Evolutionary conservation across 2,329 filamentous ascomycete species (phyloP).

Genomic region (Cylindrodendrum hubeiense): DNA sequence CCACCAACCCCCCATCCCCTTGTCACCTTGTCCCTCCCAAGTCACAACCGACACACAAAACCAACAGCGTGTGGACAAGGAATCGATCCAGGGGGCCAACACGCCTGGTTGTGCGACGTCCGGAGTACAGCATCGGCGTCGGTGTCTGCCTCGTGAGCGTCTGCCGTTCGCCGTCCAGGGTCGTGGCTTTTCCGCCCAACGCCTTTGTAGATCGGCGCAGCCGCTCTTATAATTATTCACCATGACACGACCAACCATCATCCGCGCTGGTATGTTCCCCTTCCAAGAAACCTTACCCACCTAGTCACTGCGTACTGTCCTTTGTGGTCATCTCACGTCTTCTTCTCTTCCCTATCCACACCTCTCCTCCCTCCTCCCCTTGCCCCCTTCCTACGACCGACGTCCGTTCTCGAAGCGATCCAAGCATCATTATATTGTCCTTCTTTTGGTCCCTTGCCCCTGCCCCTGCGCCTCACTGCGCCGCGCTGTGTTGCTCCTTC

Average conservation of each 20-base stretch:
- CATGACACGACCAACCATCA: constrained; percentile 71
- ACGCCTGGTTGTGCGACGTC: neutral
- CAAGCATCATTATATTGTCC: constrained; percentile 28
- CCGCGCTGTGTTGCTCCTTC: constrained; percentile 34
- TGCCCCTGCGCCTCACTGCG: constrained; percentile 34
- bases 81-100: constrained; percentile 13
- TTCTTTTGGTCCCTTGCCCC: constrained; percentile 35
- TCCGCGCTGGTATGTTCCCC: constrained; percentile 69
- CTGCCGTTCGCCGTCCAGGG: constrained; percentile 17
- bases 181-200: constrained; percentile 33
- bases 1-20: constrained; percentile 16
- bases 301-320: constrained; percentile 12
- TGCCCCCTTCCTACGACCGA: constrained; percentile 12
- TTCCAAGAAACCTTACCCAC: constrained; percentile 17
- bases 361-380: constrained; percentile 24
- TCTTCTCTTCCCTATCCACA: constrained; percentile 29
- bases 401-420: constrained; percentile 13
- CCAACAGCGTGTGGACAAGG: constrained; percentile 1
- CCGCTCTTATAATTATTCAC: constrained; percentile 43
- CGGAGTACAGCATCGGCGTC: constrained; percentile 6
- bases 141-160: constrained; percentile 22
- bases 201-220: constrained; percentile 26
- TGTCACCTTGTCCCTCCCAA: neutral
- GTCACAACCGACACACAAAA: constrained; percentile 14
- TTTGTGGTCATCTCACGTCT: constrained; percentile 18